Evolutionary conservation across 164 flowering plant species (phyloP).

Genomic region (Aristolochia contorta): DNA sequence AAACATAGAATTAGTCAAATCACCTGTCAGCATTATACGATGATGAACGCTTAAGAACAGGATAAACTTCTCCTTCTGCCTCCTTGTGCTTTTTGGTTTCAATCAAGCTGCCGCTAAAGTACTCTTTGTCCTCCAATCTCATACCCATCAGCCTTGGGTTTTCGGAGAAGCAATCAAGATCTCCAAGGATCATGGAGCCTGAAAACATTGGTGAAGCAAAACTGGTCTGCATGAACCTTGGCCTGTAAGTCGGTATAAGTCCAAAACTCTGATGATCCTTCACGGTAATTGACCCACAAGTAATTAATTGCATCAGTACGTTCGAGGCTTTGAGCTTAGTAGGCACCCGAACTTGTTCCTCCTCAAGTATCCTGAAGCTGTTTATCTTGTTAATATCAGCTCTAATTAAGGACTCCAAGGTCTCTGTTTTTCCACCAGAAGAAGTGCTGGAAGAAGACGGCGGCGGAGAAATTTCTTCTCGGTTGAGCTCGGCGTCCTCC

Average conservation of each 20-base stretch:
- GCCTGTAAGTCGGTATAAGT: conserved; percentile 62
- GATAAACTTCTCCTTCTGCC: conserved; percentile 34
- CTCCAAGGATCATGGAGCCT: conserved; percentile 58
- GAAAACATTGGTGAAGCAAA: conserved; percentile 71
- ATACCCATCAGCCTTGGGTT: conserved; percentile 59
- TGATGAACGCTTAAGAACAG: conserved; percentile 62
- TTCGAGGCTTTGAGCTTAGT: conserved; percentile 65
- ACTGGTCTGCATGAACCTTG: conserved; percentile 51
- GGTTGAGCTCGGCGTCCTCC: conserved; percentile 30
- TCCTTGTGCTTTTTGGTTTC: conserved; percentile 55
- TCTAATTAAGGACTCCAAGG: conserved; percentile 82
- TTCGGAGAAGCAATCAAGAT: conserved; percentile 57
- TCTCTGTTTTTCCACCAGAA: conserved; percentile 71
- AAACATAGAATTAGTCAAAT: background rate
- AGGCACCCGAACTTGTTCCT: conserved; percentile 42
- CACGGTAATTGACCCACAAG: conserved; percentile 90
- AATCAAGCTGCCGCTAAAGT: conserved; percentile 85
- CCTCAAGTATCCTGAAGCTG: conserved; percentile 64
- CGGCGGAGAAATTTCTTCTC: conserved; percentile 48
- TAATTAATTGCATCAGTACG: conserved; percentile 77
- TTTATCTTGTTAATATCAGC: conserved; percentile 67
- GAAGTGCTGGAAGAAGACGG: conserved; percentile 62
- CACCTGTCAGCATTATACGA: conserved; percentile 92
- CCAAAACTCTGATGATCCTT: conserved; percentile 77
- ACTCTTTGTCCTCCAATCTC: conserved; percentile 79